A percentile compares a stretch with the other conserved stretches of the same genome.
Evolutionary conservation across 2,329 filamentous ascomycete genomes (phyloP).

Genomic region (Trichoderma koningiopsis): DNA sequence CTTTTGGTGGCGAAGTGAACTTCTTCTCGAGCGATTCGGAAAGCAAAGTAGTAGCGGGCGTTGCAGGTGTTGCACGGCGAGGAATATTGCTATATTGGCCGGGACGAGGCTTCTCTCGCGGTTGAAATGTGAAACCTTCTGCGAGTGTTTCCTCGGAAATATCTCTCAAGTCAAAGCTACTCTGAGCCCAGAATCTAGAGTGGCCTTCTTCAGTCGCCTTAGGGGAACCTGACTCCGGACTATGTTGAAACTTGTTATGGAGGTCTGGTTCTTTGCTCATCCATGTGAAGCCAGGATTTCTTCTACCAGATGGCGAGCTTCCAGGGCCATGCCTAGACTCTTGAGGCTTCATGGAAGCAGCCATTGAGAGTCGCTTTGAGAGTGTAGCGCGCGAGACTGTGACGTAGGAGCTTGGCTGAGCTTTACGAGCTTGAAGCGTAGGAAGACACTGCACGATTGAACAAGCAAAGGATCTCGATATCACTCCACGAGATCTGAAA

Average conservation of each 20-base stretch:
- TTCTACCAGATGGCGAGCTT: not conserved
- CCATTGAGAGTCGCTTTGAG: not conserved
- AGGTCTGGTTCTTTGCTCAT: not conserved
- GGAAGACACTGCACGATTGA: not conserved
- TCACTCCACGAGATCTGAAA: not conserved
- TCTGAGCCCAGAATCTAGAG: not conserved
- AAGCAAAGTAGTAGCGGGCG: not conserved
- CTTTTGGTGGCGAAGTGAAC: not conserved
- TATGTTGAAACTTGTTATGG: not conserved
- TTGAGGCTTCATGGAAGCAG: not conserved
- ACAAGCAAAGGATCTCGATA: not conserved
- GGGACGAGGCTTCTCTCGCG: constrained; percentile 26
- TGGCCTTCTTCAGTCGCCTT: not conserved
- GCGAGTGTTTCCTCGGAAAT: constrained; percentile 26
- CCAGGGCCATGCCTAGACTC: not conserved
- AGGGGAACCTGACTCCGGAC: not conserved
- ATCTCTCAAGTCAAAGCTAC: not conserved
- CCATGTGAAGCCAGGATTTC: not conserved
- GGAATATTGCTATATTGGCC: constrained; percentile 28
- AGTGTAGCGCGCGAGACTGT: not conserved
- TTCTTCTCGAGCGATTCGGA: not conserved
- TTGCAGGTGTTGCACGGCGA: not conserved
- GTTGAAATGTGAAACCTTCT: constrained; percentile 29
- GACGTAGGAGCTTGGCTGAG: not conserved
- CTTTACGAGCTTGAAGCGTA: not conserved